Evolutionary conservation across 164 flowering plant genomes (phyloP).

Genomic region (Aristolochia contorta): DNA sequence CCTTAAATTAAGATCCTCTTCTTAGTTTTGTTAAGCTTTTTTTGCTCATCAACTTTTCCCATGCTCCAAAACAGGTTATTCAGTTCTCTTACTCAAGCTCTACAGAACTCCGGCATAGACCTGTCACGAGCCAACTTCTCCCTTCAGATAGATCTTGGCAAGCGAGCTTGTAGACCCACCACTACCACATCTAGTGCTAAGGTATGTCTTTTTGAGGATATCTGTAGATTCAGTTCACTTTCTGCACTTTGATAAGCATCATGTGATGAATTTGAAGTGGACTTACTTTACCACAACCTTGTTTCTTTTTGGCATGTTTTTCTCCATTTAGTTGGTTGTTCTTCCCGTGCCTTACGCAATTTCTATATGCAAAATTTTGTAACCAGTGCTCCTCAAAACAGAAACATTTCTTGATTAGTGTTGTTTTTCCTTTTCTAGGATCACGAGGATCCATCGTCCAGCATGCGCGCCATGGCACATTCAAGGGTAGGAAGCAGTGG

Average conservation of each 20-base stretch:
- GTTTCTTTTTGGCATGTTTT: not conserved
- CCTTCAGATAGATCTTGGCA: slow-evolving; percentile 84
- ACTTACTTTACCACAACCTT: no score
- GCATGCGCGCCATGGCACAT: slow-evolving; percentile 28
- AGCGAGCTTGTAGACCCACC: slow-evolving; percentile 31
- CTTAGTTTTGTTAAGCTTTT: no score
- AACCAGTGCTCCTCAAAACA: no score
- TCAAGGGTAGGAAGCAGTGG: slow-evolving; percentile 30
- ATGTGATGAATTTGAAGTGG: not conserved
- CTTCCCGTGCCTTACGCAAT: no score
- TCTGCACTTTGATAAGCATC: not conserved
- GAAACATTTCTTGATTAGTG: not conserved
- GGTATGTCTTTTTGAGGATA: slow-evolving; percentile 22
- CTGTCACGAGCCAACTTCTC: slow-evolving; percentile 81
- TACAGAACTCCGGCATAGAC: slow-evolving; percentile 82
- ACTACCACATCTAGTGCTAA: slow-evolving; percentile 25
- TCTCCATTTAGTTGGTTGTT: no score
- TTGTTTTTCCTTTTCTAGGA: slow-evolving; percentile 18
- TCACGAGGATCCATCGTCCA: slow-evolving; percentile 24
- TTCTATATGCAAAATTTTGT: not conserved
- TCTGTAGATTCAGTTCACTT: not conserved
- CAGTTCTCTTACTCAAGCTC: slow-evolving; percentile 66
- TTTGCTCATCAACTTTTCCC: no score
- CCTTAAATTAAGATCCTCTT: no score
- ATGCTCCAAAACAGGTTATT: slow-evolving; percentile 48